phyloP scores from a whole-genome alignment of 179 eudicot genomes.

The Sideroxylon spinosum region DNA sequence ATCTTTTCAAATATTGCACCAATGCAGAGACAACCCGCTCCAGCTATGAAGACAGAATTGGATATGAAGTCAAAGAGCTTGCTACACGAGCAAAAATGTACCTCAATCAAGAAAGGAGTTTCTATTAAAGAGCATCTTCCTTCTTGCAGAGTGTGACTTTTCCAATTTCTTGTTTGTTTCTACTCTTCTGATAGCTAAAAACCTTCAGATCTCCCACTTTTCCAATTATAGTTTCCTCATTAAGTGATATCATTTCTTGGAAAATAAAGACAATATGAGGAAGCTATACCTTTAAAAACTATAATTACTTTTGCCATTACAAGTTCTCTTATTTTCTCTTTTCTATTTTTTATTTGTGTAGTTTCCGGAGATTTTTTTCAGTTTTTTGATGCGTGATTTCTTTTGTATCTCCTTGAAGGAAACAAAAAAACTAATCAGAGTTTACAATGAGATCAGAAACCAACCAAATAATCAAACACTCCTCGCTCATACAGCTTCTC shows the following conservation, averaged over 20 bases:
- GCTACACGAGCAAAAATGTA: neutral
- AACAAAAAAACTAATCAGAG: too few species aligned
- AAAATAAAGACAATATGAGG: neutral
- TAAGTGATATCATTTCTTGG: neutral
- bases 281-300: neutral
- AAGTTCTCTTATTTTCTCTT: neutral
- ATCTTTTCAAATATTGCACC: neutral
- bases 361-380: too few species aligned
- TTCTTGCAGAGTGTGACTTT: neutral
- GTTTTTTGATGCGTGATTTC: too few species aligned
- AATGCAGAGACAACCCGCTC: neutral
- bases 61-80: neutral
- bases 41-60: neutral
- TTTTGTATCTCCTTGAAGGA: neutral
- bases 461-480: slow-evolving; percentile 74
- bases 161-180: neutral
- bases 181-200: neutral
- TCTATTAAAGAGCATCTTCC: neutral
- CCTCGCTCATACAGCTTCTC: slow-evolving; percentile 83
- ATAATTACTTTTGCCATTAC: neutral
- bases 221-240: neutral
- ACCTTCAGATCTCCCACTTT: neutral
- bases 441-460: slow-evolving; percentile 20
- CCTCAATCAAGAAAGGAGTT: neutral
- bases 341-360: neutral